These are phyloP conservation scores for Jatropha curcas DNA, from an alignment of 345 rosid species.

Conservation along the genomic window DNA sequence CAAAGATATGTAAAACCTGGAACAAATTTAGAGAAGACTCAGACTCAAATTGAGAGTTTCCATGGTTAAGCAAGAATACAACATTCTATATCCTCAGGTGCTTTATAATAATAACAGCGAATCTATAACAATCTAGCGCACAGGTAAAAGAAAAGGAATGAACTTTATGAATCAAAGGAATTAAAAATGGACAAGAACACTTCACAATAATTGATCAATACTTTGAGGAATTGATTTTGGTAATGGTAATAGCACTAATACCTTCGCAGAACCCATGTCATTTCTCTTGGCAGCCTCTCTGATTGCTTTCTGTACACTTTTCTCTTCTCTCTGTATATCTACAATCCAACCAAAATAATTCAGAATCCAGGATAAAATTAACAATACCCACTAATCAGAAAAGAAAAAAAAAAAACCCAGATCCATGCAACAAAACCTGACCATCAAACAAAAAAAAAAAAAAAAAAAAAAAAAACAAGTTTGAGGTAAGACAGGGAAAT, in stretches of 20 bases:
- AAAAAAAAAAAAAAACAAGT: not conserved
- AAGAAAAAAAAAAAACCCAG: not conserved
- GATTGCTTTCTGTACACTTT: conserved; percentile 81
- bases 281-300: conserved; percentile 88
- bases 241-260: conserved; percentile 7
- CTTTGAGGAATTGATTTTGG: not conserved
- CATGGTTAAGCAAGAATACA: not conserved
- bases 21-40: too few species aligned
- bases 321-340: conserved; percentile 94
- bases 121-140: not conserved
- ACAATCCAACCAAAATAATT: conserved; percentile 7
- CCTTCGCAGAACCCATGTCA: conserved; percentile 93
- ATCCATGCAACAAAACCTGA: not conserved
- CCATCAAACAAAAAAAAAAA: not conserved
- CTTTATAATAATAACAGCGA: not conserved
- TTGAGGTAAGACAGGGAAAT: too few species aligned
- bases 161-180: conserved; percentile 3
- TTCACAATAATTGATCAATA: not conserved
- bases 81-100: not conserved
- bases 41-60: not conserved
- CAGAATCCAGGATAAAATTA: conserved; percentile 3
- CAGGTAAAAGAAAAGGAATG: not conserved
- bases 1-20: not conserved
- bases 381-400: not conserved
- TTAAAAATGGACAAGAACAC: not conserved